Evolutionary conservation across 1,284 basidiomycete genomes (phyloP), one percentile per base, ranked within the genome.

Genomic region (Pseudozyma flocculosa): DNA sequence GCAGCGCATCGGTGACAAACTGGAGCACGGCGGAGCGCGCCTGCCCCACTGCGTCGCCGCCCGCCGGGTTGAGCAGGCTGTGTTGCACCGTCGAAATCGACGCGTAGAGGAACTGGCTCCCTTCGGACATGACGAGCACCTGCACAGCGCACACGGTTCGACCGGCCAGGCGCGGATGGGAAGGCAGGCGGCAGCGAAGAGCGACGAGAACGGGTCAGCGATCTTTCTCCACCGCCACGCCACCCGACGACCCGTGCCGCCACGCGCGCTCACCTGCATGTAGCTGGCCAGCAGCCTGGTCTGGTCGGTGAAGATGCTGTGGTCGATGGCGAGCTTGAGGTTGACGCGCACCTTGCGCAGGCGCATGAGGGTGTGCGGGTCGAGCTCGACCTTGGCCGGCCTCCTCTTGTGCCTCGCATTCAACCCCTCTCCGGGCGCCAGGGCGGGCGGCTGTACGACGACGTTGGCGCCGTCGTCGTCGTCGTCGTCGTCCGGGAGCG

Each of bases 311-410:
- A 52, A 51, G 13, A 77, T 54, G 43, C 73, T 76, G 43, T 68
- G 59, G 40, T 75, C 73, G 22, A 75, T 71, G 2, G 68, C 75
- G 5, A 77, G 53, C 42, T 77, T 77, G 42, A 77, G 61, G 19
- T 74, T 76, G 18, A 66, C 50, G 4, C 71, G 47, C 13, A 77
- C 54, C 57, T 75, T 76, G 29, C 73, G 57, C 24, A 77, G 54
- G 4, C 68, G 46, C 14, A 49, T 26, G 50, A 61, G 47, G 15
- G 70, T 74, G 2, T 54, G 43, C 21, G 70, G 64, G 42, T 74
- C 72, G 14, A 70, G 41, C 26, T 68, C 22, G 32, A 34, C 11
- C 15, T 17, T 17, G n/a, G 26, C 10, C 23, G 11, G 3, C 15
- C 15, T 11, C 32, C 32, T 34, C 4, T 9, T 34, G 7, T 9